Evolutionary conservation across 129 eudicot genomes (phyloP).

Genomic region (Glebionis coronaria): DNA sequence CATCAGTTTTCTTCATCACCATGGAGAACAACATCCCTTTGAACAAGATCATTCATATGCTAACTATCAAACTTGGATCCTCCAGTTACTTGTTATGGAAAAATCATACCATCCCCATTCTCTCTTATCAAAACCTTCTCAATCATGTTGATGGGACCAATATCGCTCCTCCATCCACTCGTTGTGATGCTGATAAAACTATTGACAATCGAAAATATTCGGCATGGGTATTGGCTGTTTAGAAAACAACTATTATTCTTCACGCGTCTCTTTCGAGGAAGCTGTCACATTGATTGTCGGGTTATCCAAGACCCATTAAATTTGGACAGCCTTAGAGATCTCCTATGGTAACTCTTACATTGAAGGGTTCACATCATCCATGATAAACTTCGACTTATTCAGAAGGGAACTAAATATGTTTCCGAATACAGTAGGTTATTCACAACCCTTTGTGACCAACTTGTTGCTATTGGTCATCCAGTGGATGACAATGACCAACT

Average conservation of each 20-base stretch:
- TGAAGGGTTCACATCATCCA: not conserved
- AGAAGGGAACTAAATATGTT: not conserved
- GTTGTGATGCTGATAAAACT: not conserved
- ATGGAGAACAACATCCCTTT: too few relatives aligned
- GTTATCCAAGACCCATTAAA: not conserved
- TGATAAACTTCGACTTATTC: not conserved
- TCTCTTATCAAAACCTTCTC: too few relatives aligned
- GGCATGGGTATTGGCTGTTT: not conserved
- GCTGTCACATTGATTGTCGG: not conserved
- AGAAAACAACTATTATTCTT: not conserved
- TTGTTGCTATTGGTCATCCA: not conserved
- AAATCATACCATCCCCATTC: too few relatives aligned
- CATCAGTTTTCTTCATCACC: too few relatives aligned
- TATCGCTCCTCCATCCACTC: not conserved
- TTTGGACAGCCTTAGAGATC: not conserved
- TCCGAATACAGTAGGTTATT: not conserved
- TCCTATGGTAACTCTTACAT: conserved; percentile 1
- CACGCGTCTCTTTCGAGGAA: not conserved
- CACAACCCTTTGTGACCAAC: not conserved
- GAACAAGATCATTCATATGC: too few relatives aligned
- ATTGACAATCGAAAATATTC: not conserved
- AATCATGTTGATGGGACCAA: not conserved
- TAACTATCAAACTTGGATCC: too few relatives aligned
- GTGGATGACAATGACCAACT: not conserved
- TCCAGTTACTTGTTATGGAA: too few relatives aligned